Conservation (phyloP, 306 rosid species). For the Malus domestica region DNA sequence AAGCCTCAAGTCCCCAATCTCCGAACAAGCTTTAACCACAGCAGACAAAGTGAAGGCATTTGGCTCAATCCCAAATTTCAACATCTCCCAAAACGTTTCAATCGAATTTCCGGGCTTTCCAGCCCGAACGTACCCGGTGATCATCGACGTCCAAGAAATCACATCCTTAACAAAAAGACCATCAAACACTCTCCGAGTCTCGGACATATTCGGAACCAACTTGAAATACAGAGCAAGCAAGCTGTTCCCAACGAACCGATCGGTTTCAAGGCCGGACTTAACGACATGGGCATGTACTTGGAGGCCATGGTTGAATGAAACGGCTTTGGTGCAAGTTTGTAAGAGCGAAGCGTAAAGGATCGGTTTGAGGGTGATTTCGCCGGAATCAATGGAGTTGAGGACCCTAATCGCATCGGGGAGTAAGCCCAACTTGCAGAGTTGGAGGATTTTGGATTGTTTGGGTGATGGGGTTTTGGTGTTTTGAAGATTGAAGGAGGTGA, state of each 20-base stretch:
- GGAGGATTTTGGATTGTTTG: conserved; percentile 39
- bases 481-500: conserved; percentile 19
- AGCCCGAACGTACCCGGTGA: conserved; percentile 48
- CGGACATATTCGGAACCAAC: conserved; percentile 30
- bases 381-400: conserved; percentile 36
- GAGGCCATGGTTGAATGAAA: conserved; percentile 43
- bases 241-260: conserved; percentile 75
- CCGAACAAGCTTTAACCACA: conserved; percentile 60
- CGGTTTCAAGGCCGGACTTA: conserved; percentile 61
- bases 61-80: conserved; percentile 38
- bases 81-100: conserved; percentile 46
- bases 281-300: conserved; percentile 60
- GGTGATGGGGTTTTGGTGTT: conserved; percentile 7
- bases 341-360: conserved; percentile 63
- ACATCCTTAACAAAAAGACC: conserved; percentile 53
- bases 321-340: conserved; percentile 46
- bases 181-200: conserved; percentile 54
- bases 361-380: conserved; percentile 35
- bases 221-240: conserved; percentile 72
- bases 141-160: conserved; percentile 77
- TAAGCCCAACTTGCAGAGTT: conserved; percentile 33
- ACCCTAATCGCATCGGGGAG: conserved; percentile 38
- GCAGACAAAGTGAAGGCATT: conserved; percentile 72
- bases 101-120: conserved; percentile 37
- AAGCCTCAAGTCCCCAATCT: conserved; percentile 26